Evolutionary conservation across 176 grass and related monocot species (phyloP).

Genomic region (Thalia dealbata): DNA sequence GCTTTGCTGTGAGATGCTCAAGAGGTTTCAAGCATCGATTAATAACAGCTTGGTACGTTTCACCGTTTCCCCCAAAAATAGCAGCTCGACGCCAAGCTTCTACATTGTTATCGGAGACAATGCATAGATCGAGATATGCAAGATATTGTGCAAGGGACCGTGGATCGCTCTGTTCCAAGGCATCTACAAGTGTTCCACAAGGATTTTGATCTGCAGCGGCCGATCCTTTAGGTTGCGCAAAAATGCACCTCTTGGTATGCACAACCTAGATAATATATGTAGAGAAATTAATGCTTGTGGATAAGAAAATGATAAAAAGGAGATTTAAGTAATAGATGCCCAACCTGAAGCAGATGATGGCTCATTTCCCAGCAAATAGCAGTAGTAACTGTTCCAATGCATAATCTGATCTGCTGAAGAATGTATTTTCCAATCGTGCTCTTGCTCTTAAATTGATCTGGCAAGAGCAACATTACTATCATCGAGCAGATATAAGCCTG

Average conservation of each 20-base stretch:
- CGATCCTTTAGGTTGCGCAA: slow-evolving; percentile 74
- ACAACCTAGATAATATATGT: slow-evolving; percentile 52
- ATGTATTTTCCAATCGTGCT: slow-evolving; percentile 39
- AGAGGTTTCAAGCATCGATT: slow-evolving; percentile 74
- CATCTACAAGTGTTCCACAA: slow-evolving; percentile 67
- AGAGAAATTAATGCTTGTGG: not conserved
- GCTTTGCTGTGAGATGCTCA: slow-evolving; percentile 54
- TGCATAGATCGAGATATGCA: slow-evolving; percentile 82
- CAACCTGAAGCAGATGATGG: slow-evolving; percentile 83
- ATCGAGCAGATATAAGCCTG: slow-evolving; percentile 41
- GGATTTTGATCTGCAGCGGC: slow-evolving; percentile 77
- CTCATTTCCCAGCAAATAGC: slow-evolving; percentile 86
- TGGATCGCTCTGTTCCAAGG: slow-evolving; percentile 62
- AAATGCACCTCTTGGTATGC: slow-evolving; percentile 78
- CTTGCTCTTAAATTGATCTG: slow-evolving; percentile 43
- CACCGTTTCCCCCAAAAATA: slow-evolving; percentile 87
- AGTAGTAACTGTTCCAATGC: slow-evolving; percentile 33
- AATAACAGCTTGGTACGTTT: slow-evolving; percentile 70
- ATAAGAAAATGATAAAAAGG: not conserved
- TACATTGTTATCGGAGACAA: slow-evolving; percentile 67
- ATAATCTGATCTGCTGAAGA: slow-evolving; percentile 43
- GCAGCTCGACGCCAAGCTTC: slow-evolving; percentile 74
- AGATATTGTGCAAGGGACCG: slow-evolving; percentile 71
- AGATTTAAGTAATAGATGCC: slow-evolving; percentile 4
- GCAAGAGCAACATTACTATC: slow-evolving; percentile 42